Base-by-base conservation (phyloP, 257 asterid genomes). In the Przewalskia tangutica region DNA sequence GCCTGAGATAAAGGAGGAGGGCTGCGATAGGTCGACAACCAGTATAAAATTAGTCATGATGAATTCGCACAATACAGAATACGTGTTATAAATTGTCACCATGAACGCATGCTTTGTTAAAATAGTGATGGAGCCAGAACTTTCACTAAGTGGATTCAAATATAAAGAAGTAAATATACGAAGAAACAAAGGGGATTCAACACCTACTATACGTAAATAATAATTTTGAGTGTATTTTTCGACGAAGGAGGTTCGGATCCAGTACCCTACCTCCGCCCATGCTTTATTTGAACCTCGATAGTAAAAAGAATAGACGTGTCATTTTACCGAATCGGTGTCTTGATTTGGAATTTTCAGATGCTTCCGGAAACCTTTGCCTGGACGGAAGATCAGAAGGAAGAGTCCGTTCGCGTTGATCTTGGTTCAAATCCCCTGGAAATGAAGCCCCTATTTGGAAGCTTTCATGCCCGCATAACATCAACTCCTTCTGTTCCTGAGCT, bases 381-480 rank as follows among this genome's bases (percentile, higher is more conserved):
- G 82, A 67, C 4, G 77, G 86, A 10, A 81, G 83, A 5, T 81
- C 90, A 60, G 63, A 84, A 34, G 16, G 38, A 40, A 7, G 81
- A 4, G 84, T 80, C 20, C 81, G 8, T 14, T 80, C 87, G 3
- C 58, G 86, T 27, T 79, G 82, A 78, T 83, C 84, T 14, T 77
- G 84, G 27, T 63, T 75, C 38, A 36, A 62, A 7, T 83, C 91
- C 55, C 75, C 78, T 0, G 91, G 82, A 16, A 54, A 27, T 14
- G 77, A 85, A 77, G 90, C 59, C 77, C 95, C 93, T 70, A 67
- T 66, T 60, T 86, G 83, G 82, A 89, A 93, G 84, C 94, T 92
- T 85, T 92, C 97, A 34, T 91, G 97, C 88, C 97, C 88, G 56
- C 90, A 86, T 42, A 85, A 89, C 84, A 85, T 79, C 62, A 84